Evolutionary conservation across 768 basidiomycete genomes (phyloP).

Genomic region (Leccinellum albellum): DNA sequence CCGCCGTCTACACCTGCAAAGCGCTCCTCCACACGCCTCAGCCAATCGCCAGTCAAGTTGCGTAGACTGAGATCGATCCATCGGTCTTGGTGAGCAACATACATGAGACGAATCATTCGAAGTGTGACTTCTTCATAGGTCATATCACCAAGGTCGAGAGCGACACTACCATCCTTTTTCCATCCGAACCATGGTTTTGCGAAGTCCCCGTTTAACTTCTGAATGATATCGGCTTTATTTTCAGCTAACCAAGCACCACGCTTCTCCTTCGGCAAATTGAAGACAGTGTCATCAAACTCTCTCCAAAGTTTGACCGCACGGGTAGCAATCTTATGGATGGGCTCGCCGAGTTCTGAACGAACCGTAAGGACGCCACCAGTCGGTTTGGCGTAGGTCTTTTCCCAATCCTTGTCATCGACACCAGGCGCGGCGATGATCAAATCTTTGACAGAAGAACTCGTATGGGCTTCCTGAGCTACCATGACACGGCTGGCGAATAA

Average conservation of each 20-base stretch:
- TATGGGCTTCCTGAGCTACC: constrained; percentile 99
- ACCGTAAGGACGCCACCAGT: constrained; percentile 97
- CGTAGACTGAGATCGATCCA: constrained; percentile 92
- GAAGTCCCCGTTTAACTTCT: constrained; percentile 91
- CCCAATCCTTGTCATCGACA: constrained; percentile 87
- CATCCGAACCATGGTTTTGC: constrained; percentile 96
- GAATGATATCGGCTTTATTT: constrained; percentile 85
- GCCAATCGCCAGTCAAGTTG: constrained; percentile 95
- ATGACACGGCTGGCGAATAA: constrained; percentile 95
- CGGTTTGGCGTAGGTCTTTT: constrained; percentile 89
- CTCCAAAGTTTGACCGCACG: constrained; percentile 98
- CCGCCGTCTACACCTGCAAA: constrained; percentile 88
- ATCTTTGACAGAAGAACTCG: constrained; percentile 91
- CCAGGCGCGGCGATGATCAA: constrained; percentile 93
- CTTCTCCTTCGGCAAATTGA: constrained; percentile 95
- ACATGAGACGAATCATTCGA: constrained; percentile 93
- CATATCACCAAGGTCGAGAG: constrained; percentile 90
- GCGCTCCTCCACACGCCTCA: constrained; percentile 91
- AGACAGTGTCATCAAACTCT: constrained; percentile 96
- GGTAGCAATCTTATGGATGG: constrained; percentile 98
- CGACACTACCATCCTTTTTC: constrained; percentile 88
- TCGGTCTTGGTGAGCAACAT: constrained; percentile 82
- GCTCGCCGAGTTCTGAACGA: constrained; percentile 95
- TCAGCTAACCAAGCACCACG: constrained; percentile 82
- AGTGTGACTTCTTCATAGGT: constrained; percentile 95